Evolutionary conservation across 768 basidiomycete genomes (phyloP), one percentile per base, ranked within the genome.

Genomic region (Podaxis rugospora): DNA sequence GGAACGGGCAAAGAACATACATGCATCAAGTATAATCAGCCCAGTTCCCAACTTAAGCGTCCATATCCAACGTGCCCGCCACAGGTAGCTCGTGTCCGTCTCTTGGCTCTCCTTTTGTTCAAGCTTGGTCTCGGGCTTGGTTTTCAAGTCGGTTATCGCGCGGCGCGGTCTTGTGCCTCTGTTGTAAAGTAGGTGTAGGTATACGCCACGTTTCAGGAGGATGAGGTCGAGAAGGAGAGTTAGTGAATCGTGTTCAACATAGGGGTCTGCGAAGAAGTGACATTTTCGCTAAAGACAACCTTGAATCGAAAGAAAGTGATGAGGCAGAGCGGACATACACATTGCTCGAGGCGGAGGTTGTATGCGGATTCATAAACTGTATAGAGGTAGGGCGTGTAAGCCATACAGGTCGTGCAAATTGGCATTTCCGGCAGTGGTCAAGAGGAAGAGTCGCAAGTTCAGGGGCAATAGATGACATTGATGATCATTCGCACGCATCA

Each of bases 321-420:
- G 23, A 13, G 5, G 61, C 62, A 16, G 27, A 23, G 36, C 11
- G 25, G 36, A 32, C 89, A 66, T 51, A 93, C 92, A 71, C 92
- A 94, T 75, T 92, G 88, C 70, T 93, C 90, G 23, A 94, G 80
- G 52, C 92, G 79, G 36, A 93, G 78, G 68, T 93, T 93, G 67
- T 89, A 78, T 6, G 82, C 83, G 4, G 90, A 87, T 66, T 89
- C 80, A 70, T 95, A 94, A 59, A 92, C 81, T 0, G 92, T 93
- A 72, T 93, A 94, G 16, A 94, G 81, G 67, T 85, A 84, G 0
- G 83, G 76, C 13, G 83, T 77, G n/a, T 82, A 78, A 16, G 74
- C 74, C 0, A 90, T 86, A 69, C 93, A 95, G 49, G 76, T 84
- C 27, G 86, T 92, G 75, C 92, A 95, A 64, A 94, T 84, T 16